Evolutionary conservation across 768 basidiomycete species (phyloP), one percentile per base, ranked within the genome.

Genomic region (Erythrobasidium yunnanense): DNA sequence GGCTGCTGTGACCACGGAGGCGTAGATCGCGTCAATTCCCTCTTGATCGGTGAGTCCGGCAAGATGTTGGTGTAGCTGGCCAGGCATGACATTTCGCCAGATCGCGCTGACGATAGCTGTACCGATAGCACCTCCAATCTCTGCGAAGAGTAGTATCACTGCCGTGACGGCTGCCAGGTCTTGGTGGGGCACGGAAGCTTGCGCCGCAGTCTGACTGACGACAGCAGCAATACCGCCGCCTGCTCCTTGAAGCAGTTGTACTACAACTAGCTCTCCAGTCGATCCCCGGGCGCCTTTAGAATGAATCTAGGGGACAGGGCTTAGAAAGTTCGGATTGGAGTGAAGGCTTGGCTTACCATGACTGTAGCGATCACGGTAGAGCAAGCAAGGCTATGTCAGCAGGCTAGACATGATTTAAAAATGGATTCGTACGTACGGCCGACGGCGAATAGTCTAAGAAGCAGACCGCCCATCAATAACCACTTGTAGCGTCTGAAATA

Each of bases 201-300:
- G 78, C 0, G 73, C 70, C 17, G 75, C 73, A 46, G 77, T 70
- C 60, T 78, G 76, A 17, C 70, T 69, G 1, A 73, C 69, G 50
- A 75, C 73, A 23, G 76, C 73, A 4, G 85, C 84, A 63, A 87
- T 79, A 17, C 86, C 87, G 15, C 87, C 87, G 18, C 87, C 87
- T 7, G 84, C 76, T 51, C 86, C 87, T 76, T 87, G 86, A 17
- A 88, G 78, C 54, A 87, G 75, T 70, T 88, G 87, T 22, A 81
- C 82, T 76, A 81, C 78, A 2, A 87, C 83, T 29, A 87, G 78
- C 60, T 78, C 75, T 57, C 54, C 72, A 45, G 74, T 32, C 79
- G 66, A 25, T 0, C 78, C 81, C 34, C 82, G 77, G 1, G 84
- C 81, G 15, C 85, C 85, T 18, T 84, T 81, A 3, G 85, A 84